Evolutionary conservation across 2,329 filamentous ascomycete genomes (phyloP).

Genomic region (Dryadomyces quercivorus): DNA sequence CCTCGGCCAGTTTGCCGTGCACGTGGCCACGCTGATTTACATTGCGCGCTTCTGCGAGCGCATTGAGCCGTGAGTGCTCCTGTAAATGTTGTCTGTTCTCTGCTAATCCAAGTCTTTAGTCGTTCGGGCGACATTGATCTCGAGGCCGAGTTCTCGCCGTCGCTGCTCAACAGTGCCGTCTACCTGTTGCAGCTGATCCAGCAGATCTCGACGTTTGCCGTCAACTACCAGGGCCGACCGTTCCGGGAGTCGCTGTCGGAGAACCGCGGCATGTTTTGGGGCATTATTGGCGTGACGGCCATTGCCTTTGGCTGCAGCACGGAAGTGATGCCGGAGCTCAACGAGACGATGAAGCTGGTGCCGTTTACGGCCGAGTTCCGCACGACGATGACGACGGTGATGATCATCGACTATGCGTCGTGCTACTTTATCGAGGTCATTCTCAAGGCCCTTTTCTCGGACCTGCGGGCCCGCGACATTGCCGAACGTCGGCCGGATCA

Average conservation of each 20-base stretch:
- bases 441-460: slow-evolving; percentile 76
- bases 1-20: slow-evolving; percentile 90
- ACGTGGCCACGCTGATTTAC: slow-evolving; percentile 89
- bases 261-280: slow-evolving; percentile 97
- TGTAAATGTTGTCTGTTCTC: neutral
- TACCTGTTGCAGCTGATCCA: slow-evolving; percentile 97
- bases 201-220: slow-evolving; percentile 96
- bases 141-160: slow-evolving; percentile 88
- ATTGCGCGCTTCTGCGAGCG: slow-evolving; percentile 79
- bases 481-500: slow-evolving; percentile 79
- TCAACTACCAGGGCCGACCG: slow-evolving; percentile 97
- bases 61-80: slow-evolving; percentile 64
- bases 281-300: slow-evolving; percentile 76
- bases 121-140: slow-evolving; percentile 60
- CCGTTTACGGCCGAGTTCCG: slow-evolving; percentile 87
- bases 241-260: slow-evolving; percentile 94
- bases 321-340: slow-evolving; percentile 91
- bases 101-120: slow-evolving; percentile 11
- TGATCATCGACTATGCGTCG: slow-evolving; percentile 76
- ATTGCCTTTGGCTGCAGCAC: slow-evolving; percentile 92
- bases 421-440: slow-evolving; percentile 83
- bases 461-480: slow-evolving; percentile 90
- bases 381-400: slow-evolving; percentile 66
- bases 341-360: slow-evolving; percentile 83
- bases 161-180: slow-evolving; percentile 88